Base-by-base conservation (phyloP, 208 protist species). In the Trypanosoma cruzi region DNA sequence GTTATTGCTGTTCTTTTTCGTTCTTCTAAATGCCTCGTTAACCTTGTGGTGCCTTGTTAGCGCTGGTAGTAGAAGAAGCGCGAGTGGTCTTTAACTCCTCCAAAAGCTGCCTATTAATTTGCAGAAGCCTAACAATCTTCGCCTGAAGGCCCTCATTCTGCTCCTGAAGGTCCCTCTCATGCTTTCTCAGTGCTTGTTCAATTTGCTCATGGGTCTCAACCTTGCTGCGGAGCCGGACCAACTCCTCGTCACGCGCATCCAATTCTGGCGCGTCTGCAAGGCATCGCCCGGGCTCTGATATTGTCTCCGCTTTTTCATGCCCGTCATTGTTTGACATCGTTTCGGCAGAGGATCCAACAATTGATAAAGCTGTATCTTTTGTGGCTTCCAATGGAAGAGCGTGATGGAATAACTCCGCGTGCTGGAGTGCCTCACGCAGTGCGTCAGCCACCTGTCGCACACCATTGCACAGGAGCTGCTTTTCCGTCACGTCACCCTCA, bases 31-130 rank as follows among this genome's bases (percentile, higher is more conserved):
- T 28, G 36, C 28, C 13, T 54, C 18, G 7, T 70, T 62, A 59
- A 26, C 11, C 36, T 22, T 49, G 16, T 36, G 48, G 24, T 18
- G 52, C 36, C 28, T 50, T 50, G 4, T 20, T 31, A 50, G 50
- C 26, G 29, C 14, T 34, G 0, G 22, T 34, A 16, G 53, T 34
- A 8, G 53, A 29, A 16, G 29, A 6, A 34, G 53, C 18, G 10
- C 40, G 40, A 4, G 40, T 14, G 8, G 40, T 20, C 40, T 44
- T 44, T 14, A 44, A 7, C 40, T 44, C 40, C 40, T 67, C 68
- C 13, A 73, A 32, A 53, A 73, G 68, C 42, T 67, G 46, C 36
- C 67, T 73, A 34, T 73, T 66, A 34, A 73, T 66, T 20, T 73
- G 36, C 34, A 73, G n/a, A 36, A 73, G 58, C 37, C 60, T 44